Conservation (phyloP, 2,329 filamentous ascomycete species). For the Diplocarpon rosae region DNA sequence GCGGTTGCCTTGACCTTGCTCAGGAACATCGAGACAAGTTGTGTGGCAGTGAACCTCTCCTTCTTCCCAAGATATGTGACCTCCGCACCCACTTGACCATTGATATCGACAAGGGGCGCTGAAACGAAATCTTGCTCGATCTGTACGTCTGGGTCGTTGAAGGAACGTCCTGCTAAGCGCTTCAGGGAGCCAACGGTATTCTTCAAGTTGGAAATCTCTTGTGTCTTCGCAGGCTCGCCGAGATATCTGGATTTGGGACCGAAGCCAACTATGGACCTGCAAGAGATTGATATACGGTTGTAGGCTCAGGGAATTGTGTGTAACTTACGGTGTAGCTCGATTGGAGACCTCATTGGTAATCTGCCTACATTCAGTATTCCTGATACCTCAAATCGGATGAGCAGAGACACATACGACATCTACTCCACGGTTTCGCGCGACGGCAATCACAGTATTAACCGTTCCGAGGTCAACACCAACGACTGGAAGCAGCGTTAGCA, state of each 20-base stretch:
- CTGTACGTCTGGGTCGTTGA: constrained; percentile 84
- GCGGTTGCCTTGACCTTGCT: constrained; percentile 89
- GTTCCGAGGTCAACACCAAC: constrained; percentile 69
- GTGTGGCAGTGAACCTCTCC: constrained; percentile 87
- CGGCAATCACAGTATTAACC: constrained; percentile 93
- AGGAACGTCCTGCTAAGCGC: constrained; percentile 76
- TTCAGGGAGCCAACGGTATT: constrained; percentile 93
- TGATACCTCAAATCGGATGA: constrained; percentile 6
- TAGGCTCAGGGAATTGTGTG: neutral
- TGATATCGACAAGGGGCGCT: constrained; percentile 74
- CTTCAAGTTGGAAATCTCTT: constrained; percentile 98
- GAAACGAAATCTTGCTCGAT: constrained; percentile 88
- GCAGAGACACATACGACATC: constrained; percentile 69
- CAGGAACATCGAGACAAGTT: constrained; percentile 90
- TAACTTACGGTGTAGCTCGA: constrained; percentile 86
- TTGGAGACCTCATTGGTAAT: constrained; percentile 99
- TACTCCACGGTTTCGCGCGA: constrained; percentile 96
- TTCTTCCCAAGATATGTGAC: constrained; percentile 90
- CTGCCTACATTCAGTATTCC: constrained; percentile 38
- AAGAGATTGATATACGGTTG: constrained; percentile 11
- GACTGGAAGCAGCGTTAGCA: constrained; percentile 19
- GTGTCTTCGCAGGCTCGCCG: constrained; percentile 92
- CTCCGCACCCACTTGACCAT: constrained; percentile 91
- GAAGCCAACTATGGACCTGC: constrained; percentile 86
- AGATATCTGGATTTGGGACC: constrained; percentile 88